A percentile compares a stretch with the other conserved stretches of the same genome.
Conservation (phyloP, 768 basidiomycete genomes). For the Suillus plorans region DNA sequence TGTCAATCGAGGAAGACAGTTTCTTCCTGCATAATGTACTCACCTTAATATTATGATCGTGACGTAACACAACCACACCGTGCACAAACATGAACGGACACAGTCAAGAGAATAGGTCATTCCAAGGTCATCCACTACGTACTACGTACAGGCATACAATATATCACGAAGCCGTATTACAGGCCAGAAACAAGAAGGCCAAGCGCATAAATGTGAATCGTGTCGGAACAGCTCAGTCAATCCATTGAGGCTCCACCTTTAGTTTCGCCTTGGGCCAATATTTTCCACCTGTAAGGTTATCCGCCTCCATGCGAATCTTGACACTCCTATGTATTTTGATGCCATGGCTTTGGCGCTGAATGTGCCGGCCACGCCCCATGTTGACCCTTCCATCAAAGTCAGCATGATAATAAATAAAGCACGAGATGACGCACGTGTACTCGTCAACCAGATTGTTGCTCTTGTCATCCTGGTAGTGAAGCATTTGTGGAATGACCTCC, state of each 20-base stretch:
- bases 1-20: too few relatives aligned
- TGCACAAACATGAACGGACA: too few relatives aligned
- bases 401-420: neutral
- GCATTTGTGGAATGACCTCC: slow-evolving; percentile 47
- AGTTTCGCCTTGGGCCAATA: slow-evolving; percentile 44
- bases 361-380: slow-evolving; percentile 39
- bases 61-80: too few relatives aligned
- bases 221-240: slow-evolving; percentile 29
- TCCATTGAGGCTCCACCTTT: slow-evolving; percentile 37
- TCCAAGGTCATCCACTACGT: neutral
- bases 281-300: slow-evolving; percentile 26
- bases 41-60: too few relatives aligned
- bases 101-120: neutral
- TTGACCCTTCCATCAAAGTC: slow-evolving; percentile 28
- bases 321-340: slow-evolving; percentile 49
- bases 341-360: slow-evolving; percentile 38
- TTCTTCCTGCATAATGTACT: too few relatives aligned
- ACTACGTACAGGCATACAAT: neutral
- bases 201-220: neutral
- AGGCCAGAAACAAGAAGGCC: neutral
- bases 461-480: slow-evolving; percentile 27
- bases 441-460: slow-evolving; percentile 16
- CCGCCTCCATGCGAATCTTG: slow-evolving; percentile 51
- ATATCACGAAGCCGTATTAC: neutral
- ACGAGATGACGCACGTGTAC: slow-evolving; percentile 17